Conservation (phyloP, 495 filamentous ascomycete species). For the Parmelia sp. region DNA sequence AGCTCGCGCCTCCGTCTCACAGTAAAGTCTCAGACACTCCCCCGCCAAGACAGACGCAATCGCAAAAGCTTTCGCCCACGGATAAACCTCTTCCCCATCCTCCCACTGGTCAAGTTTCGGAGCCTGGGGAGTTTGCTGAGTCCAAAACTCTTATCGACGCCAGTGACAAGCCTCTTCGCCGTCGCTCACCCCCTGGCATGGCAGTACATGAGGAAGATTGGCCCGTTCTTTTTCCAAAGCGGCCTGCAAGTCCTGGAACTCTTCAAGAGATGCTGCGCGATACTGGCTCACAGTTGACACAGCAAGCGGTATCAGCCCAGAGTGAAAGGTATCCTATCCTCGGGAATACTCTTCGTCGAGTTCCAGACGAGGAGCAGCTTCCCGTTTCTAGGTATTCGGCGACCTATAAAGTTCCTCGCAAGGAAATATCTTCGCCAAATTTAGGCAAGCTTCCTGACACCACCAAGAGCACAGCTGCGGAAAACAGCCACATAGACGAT, state of each 20-base stretch:
- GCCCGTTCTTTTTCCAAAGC: conserved; percentile 24
- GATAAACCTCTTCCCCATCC: conserved; percentile 30
- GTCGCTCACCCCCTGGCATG: conserved; percentile 18
- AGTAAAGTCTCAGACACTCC: neutral
- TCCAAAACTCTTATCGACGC: conserved; percentile 29
- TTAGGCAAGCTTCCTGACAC: neutral
- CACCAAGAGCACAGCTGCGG: neutral
- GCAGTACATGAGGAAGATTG: conserved; percentile 25
- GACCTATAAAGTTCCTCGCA: conserved; percentile 8
- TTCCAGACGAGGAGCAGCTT: conserved; percentile 10
- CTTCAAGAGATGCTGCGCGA: conserved; percentile 21
- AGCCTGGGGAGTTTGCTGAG: conserved; percentile 4
- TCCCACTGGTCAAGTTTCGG: conserved; percentile 20
- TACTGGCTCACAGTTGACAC: conserved; percentile 12
- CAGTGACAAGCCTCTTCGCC: conserved; percentile 26
- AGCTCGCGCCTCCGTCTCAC: conserved; percentile 18
- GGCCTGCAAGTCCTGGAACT: conserved; percentile 14
- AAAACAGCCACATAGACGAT: neutral
- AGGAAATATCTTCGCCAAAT: conserved; percentile 5
- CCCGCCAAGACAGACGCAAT: conserved; percentile 1
- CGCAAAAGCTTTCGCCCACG: conserved; percentile 9
- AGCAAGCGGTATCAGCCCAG: conserved; percentile 6
- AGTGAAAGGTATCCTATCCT: conserved; percentile 22
- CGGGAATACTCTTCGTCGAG: conserved; percentile 11
- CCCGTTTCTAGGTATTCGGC: conserved; percentile 22